Conservation (phyloP, 129 eudicot species). For the Pseudognaphalium luteoalbum region DNA sequence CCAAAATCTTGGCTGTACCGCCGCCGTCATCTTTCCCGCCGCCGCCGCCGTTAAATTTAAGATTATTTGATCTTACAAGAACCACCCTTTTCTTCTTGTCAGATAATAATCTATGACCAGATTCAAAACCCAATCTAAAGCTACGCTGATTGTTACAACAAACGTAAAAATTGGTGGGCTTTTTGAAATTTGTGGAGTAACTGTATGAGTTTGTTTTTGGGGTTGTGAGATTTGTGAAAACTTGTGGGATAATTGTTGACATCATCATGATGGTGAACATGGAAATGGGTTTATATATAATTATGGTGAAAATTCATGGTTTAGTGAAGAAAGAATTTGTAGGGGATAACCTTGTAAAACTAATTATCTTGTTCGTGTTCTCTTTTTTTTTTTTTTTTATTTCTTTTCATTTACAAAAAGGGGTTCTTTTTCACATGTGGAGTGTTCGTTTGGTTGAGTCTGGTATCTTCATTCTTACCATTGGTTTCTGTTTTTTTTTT, state of each 20-base stretch:
- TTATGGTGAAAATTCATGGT: conserved; percentile 17
- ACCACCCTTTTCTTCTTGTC: conserved; percentile 46
- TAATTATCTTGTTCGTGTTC: not conserved
- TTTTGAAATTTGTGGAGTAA: not conserved
- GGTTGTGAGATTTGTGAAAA: conserved; percentile 47
- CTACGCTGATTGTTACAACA: conserved; percentile 34
- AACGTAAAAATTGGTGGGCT: conserved; percentile 1
- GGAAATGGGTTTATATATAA: conserved; percentile 14
- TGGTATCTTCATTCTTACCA: too few relatives aligned
- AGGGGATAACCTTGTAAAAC: not conserved
- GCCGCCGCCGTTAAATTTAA: conserved; percentile 45
- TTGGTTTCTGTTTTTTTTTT: too few relatives aligned
- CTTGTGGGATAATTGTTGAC: conserved; percentile 46
- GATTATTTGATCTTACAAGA: conserved; percentile 40
- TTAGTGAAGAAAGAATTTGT: not conserved
- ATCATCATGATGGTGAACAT: conserved; percentile 41
- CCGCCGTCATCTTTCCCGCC: conserved; percentile 54
- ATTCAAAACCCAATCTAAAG: conserved; percentile 28
- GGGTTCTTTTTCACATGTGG: too few relatives aligned
- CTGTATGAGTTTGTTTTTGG: conserved; percentile 7
- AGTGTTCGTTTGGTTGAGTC: too few relatives aligned
- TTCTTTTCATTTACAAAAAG: too few relatives aligned
- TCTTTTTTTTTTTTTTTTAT: too few relatives aligned
- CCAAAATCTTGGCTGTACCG: conserved; percentile 58
- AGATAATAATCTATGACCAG: conserved; percentile 23